Conservation (phyloP, 768 basidiomycete species). For the Suillus subluteus region DNA sequence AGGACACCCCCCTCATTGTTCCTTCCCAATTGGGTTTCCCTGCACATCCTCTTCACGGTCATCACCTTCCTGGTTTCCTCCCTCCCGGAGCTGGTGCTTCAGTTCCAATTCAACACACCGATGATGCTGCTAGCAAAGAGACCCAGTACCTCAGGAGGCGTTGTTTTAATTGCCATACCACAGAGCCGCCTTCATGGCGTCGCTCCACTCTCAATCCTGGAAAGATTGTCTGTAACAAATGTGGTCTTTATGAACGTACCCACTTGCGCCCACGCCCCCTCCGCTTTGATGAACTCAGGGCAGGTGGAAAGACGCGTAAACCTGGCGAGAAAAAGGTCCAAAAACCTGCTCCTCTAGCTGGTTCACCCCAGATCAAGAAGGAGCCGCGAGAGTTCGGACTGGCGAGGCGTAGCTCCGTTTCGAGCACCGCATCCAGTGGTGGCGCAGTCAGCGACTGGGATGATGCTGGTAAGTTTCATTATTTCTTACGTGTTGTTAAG, state of each 20-base stretch:
- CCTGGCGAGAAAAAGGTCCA: slow-evolving; percentile 34
- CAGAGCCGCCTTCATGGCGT: slow-evolving; percentile 88
- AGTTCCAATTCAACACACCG: slow-evolving; percentile 81
- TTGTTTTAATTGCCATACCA: slow-evolving; percentile 92
- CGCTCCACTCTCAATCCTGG: slow-evolving; percentile 87
- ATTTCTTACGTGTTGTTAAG: not conserved
- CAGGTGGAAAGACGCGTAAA: slow-evolving; percentile 84
- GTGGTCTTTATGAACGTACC: slow-evolving; percentile 88
- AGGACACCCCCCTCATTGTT: slow-evolving; percentile 61
- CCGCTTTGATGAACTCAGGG: slow-evolving; percentile 85
- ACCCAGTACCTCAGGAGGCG: slow-evolving; percentile 87
- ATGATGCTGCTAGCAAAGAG: slow-evolving; percentile 89
- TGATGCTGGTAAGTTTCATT: slow-evolving; percentile 61
- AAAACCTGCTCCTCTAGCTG: slow-evolving; percentile 39
- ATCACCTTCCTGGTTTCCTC: slow-evolving; percentile 44
- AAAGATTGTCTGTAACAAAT: slow-evolving; percentile 95
- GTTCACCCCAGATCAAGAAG: slow-evolving; percentile 58
- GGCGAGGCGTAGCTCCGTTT: slow-evolving; percentile 64
- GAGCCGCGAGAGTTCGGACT: slow-evolving; percentile 59
- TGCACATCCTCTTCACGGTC: slow-evolving; percentile 35
- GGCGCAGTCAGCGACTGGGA: slow-evolving; percentile 77
- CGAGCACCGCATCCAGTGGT: slow-evolving; percentile 53
- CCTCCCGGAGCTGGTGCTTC: slow-evolving; percentile 42
- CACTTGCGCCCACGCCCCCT: slow-evolving; percentile 82
- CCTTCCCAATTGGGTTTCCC: slow-evolving; percentile 56